These are phyloP conservation scores for Catunica adiposa DNA, from an alignment of 2,329 filamentous ascomycete genomes.

Conservation along the genomic window DNA sequence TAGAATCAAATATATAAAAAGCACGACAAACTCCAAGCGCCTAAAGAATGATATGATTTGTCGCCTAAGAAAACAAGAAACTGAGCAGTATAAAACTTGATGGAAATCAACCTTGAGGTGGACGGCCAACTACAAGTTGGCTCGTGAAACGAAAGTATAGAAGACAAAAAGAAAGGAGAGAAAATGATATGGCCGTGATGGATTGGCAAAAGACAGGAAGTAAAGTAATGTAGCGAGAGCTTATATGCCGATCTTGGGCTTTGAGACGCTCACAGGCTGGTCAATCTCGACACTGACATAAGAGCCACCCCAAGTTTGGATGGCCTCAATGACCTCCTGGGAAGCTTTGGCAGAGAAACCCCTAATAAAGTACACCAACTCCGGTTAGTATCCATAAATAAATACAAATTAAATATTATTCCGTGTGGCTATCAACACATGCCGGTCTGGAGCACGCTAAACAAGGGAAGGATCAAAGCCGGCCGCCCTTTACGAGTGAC, in stretches of 20 bases:
- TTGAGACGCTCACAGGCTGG: conserved; percentile 38
- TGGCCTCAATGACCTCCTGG: conserved; percentile 47
- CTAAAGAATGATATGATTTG: not conserved
- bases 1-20: not conserved
- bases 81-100: not conserved
- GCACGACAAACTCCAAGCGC: not conserved
- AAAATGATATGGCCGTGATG: not conserved
- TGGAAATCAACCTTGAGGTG: no score
- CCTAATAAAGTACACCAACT: conserved; percentile 26
- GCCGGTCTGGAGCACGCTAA: not conserved
- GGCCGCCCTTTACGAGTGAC: not conserved
- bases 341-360: conserved; percentile 64
- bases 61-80: not conserved
- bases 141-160: not conserved
- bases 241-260: conserved; percentile 16
- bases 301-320: conserved; percentile 43
- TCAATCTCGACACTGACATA: conserved; percentile 56
- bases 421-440: no score
- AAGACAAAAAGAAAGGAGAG: not conserved
- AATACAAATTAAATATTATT: no score
- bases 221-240: not conserved
- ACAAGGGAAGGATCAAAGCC: not conserved
- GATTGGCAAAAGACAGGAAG: not conserved
- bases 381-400: not conserved
- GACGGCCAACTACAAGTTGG: no score